A percentile compares a stretch with the other conserved stretches of the same genome.
phyloP scores from a whole-genome alignment of 306 rosid species.

The Castanopsis chinensis region DNA sequence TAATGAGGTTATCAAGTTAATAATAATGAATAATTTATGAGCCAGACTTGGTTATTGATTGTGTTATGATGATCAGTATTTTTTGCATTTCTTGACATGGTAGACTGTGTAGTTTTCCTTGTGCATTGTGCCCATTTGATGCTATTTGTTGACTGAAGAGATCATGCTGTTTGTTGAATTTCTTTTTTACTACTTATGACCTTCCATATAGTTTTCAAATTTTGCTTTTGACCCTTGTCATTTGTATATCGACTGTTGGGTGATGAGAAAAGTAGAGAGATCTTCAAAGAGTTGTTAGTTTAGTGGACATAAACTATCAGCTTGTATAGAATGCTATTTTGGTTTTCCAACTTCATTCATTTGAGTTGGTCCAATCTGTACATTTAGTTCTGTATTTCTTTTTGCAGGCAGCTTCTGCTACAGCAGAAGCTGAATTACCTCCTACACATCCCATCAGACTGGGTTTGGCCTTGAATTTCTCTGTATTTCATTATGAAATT shows the following conservation, averaged over 20 bases:
- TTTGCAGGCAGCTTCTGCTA: slow-evolving; percentile 45
- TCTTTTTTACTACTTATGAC: not conserved
- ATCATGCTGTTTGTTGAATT: not conserved
- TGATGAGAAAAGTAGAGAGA: not conserved
- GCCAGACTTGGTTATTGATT: not conserved
- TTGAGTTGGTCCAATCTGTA: not conserved
- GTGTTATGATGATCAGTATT: not conserved
- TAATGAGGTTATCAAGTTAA: not conserved
- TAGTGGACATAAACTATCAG: not conserved
- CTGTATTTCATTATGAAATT: slow-evolving; percentile 31
- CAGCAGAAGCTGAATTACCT: slow-evolving; percentile 40
- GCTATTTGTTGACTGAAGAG: not conserved
- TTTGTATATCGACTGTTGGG: not conserved
- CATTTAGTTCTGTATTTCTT: not conserved
- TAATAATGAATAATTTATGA: not conserved
- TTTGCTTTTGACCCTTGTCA: not conserved
- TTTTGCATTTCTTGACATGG: not conserved
- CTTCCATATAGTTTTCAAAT: not conserved
- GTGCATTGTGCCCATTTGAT: not conserved
- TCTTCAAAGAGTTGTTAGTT: not conserved
- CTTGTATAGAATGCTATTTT: not conserved
- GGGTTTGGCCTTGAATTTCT: slow-evolving; percentile 37
- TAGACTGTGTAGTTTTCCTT: not conserved
- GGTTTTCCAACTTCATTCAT: not conserved
- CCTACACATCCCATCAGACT: slow-evolving; percentile 13